Evolutionary conservation across 2,329 filamentous ascomycete species (phyloP), one percentile per base, ranked within the genome.

Genomic region (Cytospora schulzeri): DNA sequence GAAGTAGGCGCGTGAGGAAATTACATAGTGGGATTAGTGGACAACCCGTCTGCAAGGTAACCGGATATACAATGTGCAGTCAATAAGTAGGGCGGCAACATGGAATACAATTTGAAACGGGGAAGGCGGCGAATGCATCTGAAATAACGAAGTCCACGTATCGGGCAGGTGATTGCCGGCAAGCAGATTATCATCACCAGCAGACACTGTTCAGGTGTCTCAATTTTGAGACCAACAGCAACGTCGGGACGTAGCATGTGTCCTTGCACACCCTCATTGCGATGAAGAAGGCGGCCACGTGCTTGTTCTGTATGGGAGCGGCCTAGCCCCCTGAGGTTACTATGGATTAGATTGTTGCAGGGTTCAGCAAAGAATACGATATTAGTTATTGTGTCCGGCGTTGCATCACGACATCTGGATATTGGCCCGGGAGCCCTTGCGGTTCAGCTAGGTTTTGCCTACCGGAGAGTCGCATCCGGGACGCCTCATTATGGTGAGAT

Each of bases 161-260:
- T 48, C 24, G 24, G n/a, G 45, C 45, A 38, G 50, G n/a, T 62
- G 52, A 35, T 51, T 28, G 41, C 19, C 14, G 24, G 3, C 4
- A 15, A 24, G 51, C 28, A 22, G 59, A 17, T 35, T 22, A n/a
- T 24, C 17, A 56, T 5, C n/a, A 22, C 22, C 15, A 6, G n/a
- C 12, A 33, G 22, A 29, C 45, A 26, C 52, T 52, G 14, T 29
- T 26, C 38, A 55, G 26, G n/a, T 38, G 52, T 51, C 48, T 22
- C 38, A 33, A 62, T 31, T 38, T 19, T 12, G 45, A 24, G 45
- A 48, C 45, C 8, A 8, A 48, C 45, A 50, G 33, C 38, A 56
- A 56, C 52, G 26, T 29, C 33, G 28, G 38, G 50, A 62, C 35
- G 38, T 38, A 56, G 54, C 60, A 54, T 62, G 22, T 38, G 52